These are phyloP conservation scores for Geotrichum australiense DNA, from an alignment of 1,139 yeast species.

Conservation along the genomic window DNA sequence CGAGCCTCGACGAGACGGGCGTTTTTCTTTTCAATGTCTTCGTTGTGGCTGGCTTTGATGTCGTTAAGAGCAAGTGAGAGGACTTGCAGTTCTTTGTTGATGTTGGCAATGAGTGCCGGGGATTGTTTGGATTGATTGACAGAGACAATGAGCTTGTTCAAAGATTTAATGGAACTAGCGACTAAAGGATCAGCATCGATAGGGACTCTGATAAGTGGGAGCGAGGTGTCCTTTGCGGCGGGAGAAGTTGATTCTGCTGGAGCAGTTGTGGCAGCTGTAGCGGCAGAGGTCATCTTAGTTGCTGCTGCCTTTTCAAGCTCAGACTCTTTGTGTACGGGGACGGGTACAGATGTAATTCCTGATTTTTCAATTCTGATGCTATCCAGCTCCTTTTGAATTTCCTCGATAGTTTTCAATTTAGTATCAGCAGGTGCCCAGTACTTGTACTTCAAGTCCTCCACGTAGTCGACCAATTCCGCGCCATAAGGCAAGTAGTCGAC, in stretches of 20 bases:
- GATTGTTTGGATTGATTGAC: slow-evolving; percentile 40
- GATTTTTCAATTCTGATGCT: slow-evolving; percentile 1
- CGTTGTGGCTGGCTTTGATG: slow-evolving; percentile 24
- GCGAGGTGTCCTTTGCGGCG: slow-evolving; percentile 5
- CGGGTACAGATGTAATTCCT: slow-evolving; percentile 21
- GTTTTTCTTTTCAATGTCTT: slow-evolving; percentile 15
- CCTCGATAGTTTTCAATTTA: neutral
- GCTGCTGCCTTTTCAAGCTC: neutral
- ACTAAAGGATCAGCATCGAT: slow-evolving; percentile 43
- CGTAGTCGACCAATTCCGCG: slow-evolving; percentile 43
- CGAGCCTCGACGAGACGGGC: slow-evolving; percentile 20
- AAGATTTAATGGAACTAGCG: slow-evolving; percentile 41
- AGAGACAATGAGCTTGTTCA: slow-evolving; percentile 47
- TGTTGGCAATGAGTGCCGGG: slow-evolving; percentile 27
- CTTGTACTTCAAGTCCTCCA: slow-evolving; percentile 42
- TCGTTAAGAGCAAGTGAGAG: slow-evolving; percentile 28
- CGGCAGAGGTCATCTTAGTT: neutral
- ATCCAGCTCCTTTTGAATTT: neutral
- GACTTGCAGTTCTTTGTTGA: slow-evolving; percentile 27
- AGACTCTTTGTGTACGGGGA: neutral
- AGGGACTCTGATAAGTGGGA: slow-evolving; percentile 29
- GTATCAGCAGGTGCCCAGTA: slow-evolving; percentile 22
- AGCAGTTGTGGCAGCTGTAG: neutral
- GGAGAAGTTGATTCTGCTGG: slow-evolving; percentile 7
- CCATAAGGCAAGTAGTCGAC: slow-evolving; percentile 57